These are phyloP conservation scores for Pisolithus sp. DNA, from an alignment of 768 basidiomycete genomes.

Conservation along the genomic window DNA sequence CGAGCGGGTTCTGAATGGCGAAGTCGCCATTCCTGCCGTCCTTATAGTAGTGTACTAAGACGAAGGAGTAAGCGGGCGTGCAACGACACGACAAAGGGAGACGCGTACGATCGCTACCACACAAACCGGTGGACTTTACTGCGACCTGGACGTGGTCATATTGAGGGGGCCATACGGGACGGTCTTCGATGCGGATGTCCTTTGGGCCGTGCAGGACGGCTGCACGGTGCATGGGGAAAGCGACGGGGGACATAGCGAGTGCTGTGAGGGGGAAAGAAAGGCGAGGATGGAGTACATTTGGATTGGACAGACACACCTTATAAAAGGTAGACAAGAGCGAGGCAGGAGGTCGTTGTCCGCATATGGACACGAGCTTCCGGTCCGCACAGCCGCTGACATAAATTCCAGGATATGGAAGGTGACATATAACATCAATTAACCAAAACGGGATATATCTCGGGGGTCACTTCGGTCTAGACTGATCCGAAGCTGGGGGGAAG, in stretches of 20 bases:
- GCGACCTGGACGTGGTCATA: constrained; percentile 74
- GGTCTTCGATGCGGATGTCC: constrained; percentile 76
- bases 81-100: background rate
- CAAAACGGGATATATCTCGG: background rate
- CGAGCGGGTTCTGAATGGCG: constrained; percentile 75
- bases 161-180: constrained; percentile 65
- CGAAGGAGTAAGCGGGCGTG: constrained; percentile 1
- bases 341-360: constrained; percentile 10
- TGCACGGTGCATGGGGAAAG: constrained; percentile 54
- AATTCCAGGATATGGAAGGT: constrained; percentile 8
- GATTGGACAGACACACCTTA: constrained; percentile 19
- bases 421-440: constrained; percentile 8
- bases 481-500: background rate
- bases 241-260: constrained; percentile 37
- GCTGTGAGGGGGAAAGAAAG: constrained; percentile 8
- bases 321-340: constrained; percentile 9
- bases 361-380: constrained; percentile 23
- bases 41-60: constrained; percentile 81
- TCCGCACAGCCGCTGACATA: constrained; percentile 29
- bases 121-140: constrained; percentile 81
- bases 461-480: constrained; percentile 1
- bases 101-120: constrained; percentile 73
- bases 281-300: constrained; percentile 19
- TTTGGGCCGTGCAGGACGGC: constrained; percentile 79
- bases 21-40: constrained; percentile 93